These are phyloP conservation scores for Curvularia sp. DNA, from an alignment of 2,329 filamentous ascomycete genomes.

Conservation along the genomic window DNA sequence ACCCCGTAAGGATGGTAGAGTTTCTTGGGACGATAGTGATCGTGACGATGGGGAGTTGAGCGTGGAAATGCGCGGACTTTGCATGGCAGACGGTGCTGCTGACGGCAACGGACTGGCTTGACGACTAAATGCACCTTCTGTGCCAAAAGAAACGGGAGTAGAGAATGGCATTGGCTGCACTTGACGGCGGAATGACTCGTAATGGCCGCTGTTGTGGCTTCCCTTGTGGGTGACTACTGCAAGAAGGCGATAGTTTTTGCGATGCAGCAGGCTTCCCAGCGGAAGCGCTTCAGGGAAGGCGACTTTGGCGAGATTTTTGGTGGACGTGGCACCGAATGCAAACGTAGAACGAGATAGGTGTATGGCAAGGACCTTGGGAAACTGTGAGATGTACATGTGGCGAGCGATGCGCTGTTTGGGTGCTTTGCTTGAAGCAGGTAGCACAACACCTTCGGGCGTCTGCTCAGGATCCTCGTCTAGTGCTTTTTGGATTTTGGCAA, in stretches of 20 bases:
- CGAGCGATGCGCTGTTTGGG: conserved; percentile 86
- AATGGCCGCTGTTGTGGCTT: conserved; percentile 94
- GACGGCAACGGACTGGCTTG: conserved; percentile 61
- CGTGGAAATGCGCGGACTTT: conserved; percentile 54
- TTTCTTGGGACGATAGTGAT: conserved; percentile 48
- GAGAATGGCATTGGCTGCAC: conserved; percentile 79
- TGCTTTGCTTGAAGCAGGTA: conserved; percentile 76
- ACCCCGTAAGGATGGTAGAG: conserved; percentile 31
- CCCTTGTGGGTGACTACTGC: conserved; percentile 94
- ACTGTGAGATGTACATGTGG: conserved; percentile 83
- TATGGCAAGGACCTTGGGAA: conserved; percentile 88
- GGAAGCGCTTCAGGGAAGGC: conserved; percentile 87
- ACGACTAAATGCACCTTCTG: conserved; percentile 73
- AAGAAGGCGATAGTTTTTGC: conserved; percentile 82
- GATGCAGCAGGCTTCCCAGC: conserved; percentile 78
- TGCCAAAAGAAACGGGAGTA: conserved; percentile 80
- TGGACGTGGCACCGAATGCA: conserved; percentile 75
- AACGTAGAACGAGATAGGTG: conserved; percentile 95
- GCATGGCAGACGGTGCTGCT: conserved; percentile 54
- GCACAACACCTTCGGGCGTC: conserved; percentile 71
- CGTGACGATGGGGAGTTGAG: conserved; percentile 42
- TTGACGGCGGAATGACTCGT: conserved; percentile 93
- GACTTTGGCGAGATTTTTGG: conserved; percentile 95
- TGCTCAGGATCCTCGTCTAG: conserved; percentile 84
- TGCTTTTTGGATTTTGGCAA: conserved; percentile 71